Evolutionary conservation across 2,329 filamentous ascomycete species (phyloP), one percentile per base, ranked within the genome.

Genomic region (Xylaria sp.): DNA sequence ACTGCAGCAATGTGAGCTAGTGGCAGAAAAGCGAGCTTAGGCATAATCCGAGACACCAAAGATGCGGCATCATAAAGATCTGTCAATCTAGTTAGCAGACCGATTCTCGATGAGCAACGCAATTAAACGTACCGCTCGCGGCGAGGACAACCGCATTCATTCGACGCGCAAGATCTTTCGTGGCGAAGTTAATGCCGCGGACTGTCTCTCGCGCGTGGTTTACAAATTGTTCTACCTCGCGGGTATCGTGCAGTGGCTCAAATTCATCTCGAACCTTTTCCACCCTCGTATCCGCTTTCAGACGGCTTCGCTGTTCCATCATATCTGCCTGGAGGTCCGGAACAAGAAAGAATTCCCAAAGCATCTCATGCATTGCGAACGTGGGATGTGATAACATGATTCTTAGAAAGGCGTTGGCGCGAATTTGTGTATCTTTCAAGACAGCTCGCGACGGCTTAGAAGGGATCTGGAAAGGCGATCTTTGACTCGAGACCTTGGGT

Each of bases 281-380:
- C 3, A 86, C 81, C 27, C 94, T 85, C 0, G 90, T 87, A 74
- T 93, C 90, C 3, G 92, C 91, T 77, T 99, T 99, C 64, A 93
- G 87, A 57, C 88, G 87, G 65, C 91, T 96, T 51, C 95, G 87
- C 74, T 96, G 90, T 54, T 91, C 90, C 83, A 98, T 94, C 86
- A 93, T 92, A 19, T 92, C 88, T 0, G 91, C 85, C 73, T 97
- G 92, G 51, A 99, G 87, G 68, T 99, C 95, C 1, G 95, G 95
- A 11, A 99, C 93, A 0, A 99, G 84, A 77, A 99, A 97, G 78
- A 99, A 99, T 71, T 99, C 95, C 96, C 95, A 99, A 2, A 99
- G 84, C 85, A 98, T 92, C 78, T 99, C 95, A 72, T 99, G 96
- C 0, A 92, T 97, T 0, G 92, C 86, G 73, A 99, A 97, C 0